phyloP scores from a whole-genome alignment of 2,329 filamentous ascomycete species.

The Cercospora sp. region DNA sequence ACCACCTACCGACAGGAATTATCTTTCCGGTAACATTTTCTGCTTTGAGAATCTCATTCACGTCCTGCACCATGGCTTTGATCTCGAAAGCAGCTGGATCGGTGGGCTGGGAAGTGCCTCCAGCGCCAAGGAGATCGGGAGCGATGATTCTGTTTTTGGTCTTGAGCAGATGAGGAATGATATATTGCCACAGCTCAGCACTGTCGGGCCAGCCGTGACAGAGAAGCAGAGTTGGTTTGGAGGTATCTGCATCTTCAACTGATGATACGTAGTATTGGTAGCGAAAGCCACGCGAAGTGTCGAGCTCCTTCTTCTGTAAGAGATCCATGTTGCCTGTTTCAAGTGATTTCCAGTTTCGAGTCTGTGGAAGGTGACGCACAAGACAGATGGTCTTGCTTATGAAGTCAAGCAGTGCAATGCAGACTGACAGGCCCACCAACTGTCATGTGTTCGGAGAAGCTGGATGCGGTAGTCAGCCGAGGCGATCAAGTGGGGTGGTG shows the following conservation, averaged over 20 bases:
- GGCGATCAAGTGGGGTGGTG: neutral
- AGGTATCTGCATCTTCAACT: slow-evolving; percentile 32
- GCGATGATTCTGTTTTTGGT: slow-evolving; percentile 44
- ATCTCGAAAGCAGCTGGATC: slow-evolving; percentile 42
- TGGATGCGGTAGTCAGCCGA: neutral
- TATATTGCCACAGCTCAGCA: slow-evolving; percentile 47
- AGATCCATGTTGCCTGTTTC: slow-evolving; percentile 21
- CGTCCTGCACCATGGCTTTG: slow-evolving; percentile 41
- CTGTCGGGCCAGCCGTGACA: slow-evolving; percentile 55
- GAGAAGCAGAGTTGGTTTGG: slow-evolving; percentile 41
- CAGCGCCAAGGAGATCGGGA: slow-evolving; percentile 44
- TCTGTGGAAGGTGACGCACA: neutral
- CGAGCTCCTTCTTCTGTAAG: slow-evolving; percentile 28
- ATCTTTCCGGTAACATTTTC: slow-evolving; percentile 35
- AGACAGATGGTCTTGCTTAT: neutral
- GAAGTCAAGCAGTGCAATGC: neutral
- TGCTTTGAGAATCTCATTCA: slow-evolving; percentile 45
- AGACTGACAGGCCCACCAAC: neutral
- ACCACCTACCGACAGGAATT: slow-evolving; percentile 30
- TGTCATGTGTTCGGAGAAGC: neutral
- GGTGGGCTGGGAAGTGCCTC: slow-evolving; percentile 45
- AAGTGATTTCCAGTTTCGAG: neutral
- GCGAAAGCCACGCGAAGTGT: slow-evolving; percentile 33
- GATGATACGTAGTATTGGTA: slow-evolving; percentile 46
- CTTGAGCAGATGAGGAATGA: slow-evolving; percentile 45